Evolutionary conservation across 371 early-diverging fungal genomes (phyloP), one percentile per base, ranked within the genome.

Genomic region (Mortierella sp.): DNA sequence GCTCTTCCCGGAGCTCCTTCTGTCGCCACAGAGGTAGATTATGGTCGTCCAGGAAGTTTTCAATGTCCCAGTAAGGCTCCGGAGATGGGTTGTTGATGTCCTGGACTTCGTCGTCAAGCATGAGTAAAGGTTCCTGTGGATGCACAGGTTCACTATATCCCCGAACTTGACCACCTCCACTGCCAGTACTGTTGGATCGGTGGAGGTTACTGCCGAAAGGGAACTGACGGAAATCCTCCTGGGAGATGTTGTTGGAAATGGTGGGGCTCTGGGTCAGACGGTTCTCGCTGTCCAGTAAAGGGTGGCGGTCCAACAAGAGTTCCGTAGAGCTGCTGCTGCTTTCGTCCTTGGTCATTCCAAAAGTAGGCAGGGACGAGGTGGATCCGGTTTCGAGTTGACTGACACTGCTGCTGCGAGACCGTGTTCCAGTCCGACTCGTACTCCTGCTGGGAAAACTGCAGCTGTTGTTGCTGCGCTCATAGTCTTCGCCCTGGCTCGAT

Each of bases 391-490:
- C 61, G 34, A 58, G 31, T 19, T 9, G 61, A 34, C 61, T 58
- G 37, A 22, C 61, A n/a, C 43, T 65, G 65, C 13, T 65, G 14
- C 65, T 65, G n/a, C 66, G 40, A 24, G 66, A 66, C 8, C 44
- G 41, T 2, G 47, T 40, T 26, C 66, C 66, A 16, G 66, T 3
- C 19, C 61, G 61, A 34, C 61, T 58, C 8, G 24, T 26, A 19
- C 47, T 45, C 43, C 45, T 45, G 16, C 45, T 40, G 26, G 31
- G 34, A 14, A n/a, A n/a, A 34, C 14, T 22, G 31, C 66, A 22
- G 8, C 16, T 24, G 26, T 41, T 48, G 48, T 48, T 48, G 22
- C 48, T 48, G 6, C 48, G 48, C 1, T 48, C 48, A n/a, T n/a
- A n/a, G 48, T n/a, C 19, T 0, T 5, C 48, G 48, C 48, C 48